Base-by-base conservation (phyloP, 192 early-diverging fungal species). In the Diversispora eburnea region DNA sequence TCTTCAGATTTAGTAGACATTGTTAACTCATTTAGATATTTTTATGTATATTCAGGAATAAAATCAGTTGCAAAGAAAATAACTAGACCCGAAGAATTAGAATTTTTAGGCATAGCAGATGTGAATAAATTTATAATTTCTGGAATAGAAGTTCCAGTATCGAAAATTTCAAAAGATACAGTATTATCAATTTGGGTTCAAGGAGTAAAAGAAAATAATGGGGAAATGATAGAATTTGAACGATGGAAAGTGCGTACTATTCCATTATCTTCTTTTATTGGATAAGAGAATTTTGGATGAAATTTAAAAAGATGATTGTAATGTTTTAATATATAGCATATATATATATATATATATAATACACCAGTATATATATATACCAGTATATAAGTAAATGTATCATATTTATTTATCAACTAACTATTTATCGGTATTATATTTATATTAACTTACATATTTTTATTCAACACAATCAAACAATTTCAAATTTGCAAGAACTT, bases 101-200 rank as follows among this genome's bases (percentile, higher is more conserved):
- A 22, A 54, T 69, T 69, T 69, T 55, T 69, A 10, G 67, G 67
- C 15, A 39, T 51, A 47, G 67, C 67, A 4, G 67, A 69, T 69
- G 46, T 46, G 3, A 52, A 7, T 13, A 8, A n/a, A 15, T 69
- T 69, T 69, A 47, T 39, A 22, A 25, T 69, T 51, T 39, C 22
- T 5, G 67, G 49, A 3, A 20, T 54, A 5, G 48, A 51, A 4
- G 19, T 69, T 10, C 25, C 49, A 22, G n/a, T 13, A 47, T 39
- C 41, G 13, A 69, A 69, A 39, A 42, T 69, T 54, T 22, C 19
- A 25, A 55, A 33, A 47, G 67, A 55, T 4, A 42, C 17, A 15
- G 48, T 25, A 54, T 55, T 69, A 25, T 17, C 46, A 1, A 55
- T 69, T 51, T 69, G 67, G 67, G 51, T 69, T 52, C 67, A 54